Evolutionary conservation across 345 rosid species (phyloP), one percentile per base, ranked within the genome.

Genomic region (Cardiospermum halicacabum): DNA sequence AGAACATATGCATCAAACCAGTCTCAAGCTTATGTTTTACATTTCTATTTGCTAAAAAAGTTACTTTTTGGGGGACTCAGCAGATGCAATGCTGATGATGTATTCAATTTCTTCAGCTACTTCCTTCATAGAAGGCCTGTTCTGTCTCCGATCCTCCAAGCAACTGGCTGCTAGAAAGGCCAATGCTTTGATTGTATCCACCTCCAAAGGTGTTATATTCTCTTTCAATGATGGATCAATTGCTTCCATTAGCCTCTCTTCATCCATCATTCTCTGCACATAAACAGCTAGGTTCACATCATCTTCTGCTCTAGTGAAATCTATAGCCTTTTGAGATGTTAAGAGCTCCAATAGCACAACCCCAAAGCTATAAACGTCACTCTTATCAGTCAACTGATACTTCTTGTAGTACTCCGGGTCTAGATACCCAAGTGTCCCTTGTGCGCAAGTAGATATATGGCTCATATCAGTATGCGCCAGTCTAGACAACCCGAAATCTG

Each of bases 111-210:
- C 88, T 45, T 76, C 79, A 0, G 80, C 70, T 4, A 78, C 84
- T 69, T 82, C 84, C 70, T 82, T 85, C 85, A 85, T 85, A 1
- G 90, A 72, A 37, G 91, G 91, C 62, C 91, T 75, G 47, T 81
- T 74, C 66, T 85, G 84, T 64, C 91, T 75, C 21, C 72, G 74
- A 11, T 85, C 91, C 58, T 85, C 88, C 76, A 83, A 37, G 73
- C 91, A 85, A 13, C 67, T 63, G 62, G 74, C 47, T 2, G 84
- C 86, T 22, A 85, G 57, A 56, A 65, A 69, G 6, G 70, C 81
- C 13, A 85, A 43, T 19, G 86, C 84, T 71, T 74, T 79, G 65
- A 85, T 83, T 7, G 82, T 85, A 2, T 85, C 91, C 62, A 79
- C 1, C 57, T 77, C 77, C 10, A 81, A 4, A 3, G 36, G 4